Evolutionary conservation across 202 grass and related monocot species (phyloP).

Genomic region (Saccharum hybrid): DNA sequence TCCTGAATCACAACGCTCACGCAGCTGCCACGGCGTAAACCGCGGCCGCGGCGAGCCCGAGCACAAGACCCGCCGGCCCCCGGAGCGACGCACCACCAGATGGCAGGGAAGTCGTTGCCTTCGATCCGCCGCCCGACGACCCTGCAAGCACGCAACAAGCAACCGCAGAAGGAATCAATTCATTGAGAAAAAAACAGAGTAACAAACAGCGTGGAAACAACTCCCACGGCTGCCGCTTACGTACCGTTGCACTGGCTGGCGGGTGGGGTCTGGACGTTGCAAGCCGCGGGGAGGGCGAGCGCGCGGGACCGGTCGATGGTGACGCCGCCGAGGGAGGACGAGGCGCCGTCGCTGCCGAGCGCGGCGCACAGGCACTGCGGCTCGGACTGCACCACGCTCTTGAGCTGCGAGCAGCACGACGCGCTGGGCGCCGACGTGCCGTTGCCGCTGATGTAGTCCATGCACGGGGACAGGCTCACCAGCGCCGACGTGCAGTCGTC

Average conservation of each 20-base stretch:
- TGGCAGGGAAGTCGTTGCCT: constrained; percentile 20
- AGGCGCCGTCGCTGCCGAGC: constrained; percentile 28
- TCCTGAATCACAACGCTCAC: constrained; percentile 26
- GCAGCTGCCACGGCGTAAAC: constrained; percentile 1
- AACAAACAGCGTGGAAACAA: background rate
- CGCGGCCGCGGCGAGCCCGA: constrained; percentile 35
- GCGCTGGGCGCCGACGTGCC: constrained; percentile 31
- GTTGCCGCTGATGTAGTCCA: constrained; percentile 65
- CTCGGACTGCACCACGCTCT: constrained; percentile 53
- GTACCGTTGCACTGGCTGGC: constrained; percentile 45
- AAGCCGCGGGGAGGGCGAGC: constrained; percentile 41
- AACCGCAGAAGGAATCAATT: background rate
- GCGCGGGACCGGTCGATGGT: constrained; percentile 49
- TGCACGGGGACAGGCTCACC: constrained; percentile 62
- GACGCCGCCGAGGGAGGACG: constrained; percentile 45
- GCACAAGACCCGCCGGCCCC: constrained; percentile 1
- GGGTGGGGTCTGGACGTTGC: constrained; percentile 59
- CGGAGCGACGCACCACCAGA: constrained; percentile 23
- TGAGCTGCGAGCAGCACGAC: constrained; percentile 56
- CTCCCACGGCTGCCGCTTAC: background rate
- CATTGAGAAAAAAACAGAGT: too few species aligned
- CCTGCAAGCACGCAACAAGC: background rate
- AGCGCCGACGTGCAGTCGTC: constrained; percentile 52
- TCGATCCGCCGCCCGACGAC: constrained; percentile 32
- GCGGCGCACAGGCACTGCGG: constrained; percentile 57